These are phyloP conservation scores for Calonectria naviculata DNA, from an alignment of 2,329 filamentous ascomycete species.

Conservation along the genomic window DNA sequence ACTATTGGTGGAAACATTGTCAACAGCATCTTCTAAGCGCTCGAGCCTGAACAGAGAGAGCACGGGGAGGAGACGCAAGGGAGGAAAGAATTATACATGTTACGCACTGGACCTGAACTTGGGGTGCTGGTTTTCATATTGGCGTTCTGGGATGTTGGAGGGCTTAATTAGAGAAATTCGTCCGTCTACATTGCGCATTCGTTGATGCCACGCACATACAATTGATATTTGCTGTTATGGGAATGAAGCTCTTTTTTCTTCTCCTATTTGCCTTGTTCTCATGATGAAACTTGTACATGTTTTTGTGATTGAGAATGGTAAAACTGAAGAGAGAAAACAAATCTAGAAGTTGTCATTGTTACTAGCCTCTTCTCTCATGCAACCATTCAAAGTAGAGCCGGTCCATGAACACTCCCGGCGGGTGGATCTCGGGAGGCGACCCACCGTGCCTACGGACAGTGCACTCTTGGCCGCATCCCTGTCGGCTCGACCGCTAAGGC, in stretches of 20 bases:
- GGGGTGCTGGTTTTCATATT: background rate
- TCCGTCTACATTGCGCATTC: background rate
- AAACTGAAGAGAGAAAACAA: background rate
- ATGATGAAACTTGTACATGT: background rate
- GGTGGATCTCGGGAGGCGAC: background rate
- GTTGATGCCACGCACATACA: conserved; percentile 1
- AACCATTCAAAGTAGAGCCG: background rate
- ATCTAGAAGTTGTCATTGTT: background rate
- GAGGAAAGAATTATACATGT: background rate
- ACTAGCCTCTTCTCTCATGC: background rate
- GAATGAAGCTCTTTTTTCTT: background rate
- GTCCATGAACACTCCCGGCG: background rate
- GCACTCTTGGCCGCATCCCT: background rate
- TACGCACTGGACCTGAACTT: background rate
- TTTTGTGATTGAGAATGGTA: background rate
- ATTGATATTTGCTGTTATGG: background rate
- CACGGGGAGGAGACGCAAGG: background rate
- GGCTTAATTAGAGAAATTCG: conserved; percentile 19
- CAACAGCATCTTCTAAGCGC: conserved; percentile 84
- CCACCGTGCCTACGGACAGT: conserved; percentile 30
- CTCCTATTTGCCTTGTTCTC: background rate
- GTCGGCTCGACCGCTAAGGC: background rate
- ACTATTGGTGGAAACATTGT: conserved; percentile 91
- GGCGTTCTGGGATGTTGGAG: conserved; percentile 29
- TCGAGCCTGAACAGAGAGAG: no score